Base-by-base conservation (phyloP, 1,284 basidiomycete species). In the Phlebopus sp. region DNA sequence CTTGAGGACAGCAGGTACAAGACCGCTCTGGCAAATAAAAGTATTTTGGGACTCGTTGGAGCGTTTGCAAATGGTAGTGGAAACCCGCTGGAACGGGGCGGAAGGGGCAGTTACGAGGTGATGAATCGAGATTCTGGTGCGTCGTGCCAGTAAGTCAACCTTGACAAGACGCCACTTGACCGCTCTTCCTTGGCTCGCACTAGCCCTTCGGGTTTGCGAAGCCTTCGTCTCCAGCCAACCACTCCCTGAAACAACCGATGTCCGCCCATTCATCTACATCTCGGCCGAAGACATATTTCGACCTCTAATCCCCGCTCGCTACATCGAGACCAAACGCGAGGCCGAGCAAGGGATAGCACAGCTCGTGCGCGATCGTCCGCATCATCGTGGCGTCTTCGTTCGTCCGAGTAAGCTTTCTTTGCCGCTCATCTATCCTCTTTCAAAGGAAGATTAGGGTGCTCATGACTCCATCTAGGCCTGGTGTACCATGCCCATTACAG, bases 401-500 rank as follows among this genome's bases (percentile, higher is more conserved):
- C 77, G 92, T 52, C 95, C 92, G 39, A 91, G 92, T 93, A 64
- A 59, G 86, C 75, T 42, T 30, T 36, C 40, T 44, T 36, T 39
- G 29, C n/a, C 32, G 30, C 32, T 43, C 27, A 46, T 51, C 46
- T 53, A 47, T 46, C 43, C 38, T 58, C 42, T 52, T 55, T 38
- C 36, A 15, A 32, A 49, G 37, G 49, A 49, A 51, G 43, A 50
- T 50, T 43, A 42, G 34, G 37, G 27, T 44, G 52, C 43, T 52
- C 50, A 35, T 46, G 17, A 40, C 38, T 42, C 17, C 31, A 31
- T 36, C 52, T 62, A 90, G 95, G 95, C 53, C 74, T 99, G 45
- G 92, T 99, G 64, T 98, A 98, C 70, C 94, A 98, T 63, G 90
- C 96, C 5, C 93, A 97, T 68, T 77, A 86, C 52, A 84, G 94